Conservation (phyloP, 1,284 basidiomycete species). For the Chondrostereum purpureum region DNA sequence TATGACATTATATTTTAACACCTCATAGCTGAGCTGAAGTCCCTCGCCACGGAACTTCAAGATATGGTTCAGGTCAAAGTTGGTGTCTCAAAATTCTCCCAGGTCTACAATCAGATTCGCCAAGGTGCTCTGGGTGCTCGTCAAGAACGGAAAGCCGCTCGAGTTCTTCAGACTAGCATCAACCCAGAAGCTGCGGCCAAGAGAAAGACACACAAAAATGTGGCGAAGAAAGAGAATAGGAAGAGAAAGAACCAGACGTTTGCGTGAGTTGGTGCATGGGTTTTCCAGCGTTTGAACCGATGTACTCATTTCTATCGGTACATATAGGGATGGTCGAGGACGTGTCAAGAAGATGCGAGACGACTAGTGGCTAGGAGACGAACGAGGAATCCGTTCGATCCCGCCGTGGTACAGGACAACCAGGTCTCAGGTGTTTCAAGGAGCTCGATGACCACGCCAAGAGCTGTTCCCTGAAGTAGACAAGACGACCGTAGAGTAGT, state of each 20-base stretch:
- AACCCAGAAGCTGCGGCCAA: constrained; percentile 76
- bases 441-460: too few species aligned
- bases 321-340: constrained; percentile 1
- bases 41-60: constrained; percentile 78
- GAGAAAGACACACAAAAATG: constrained; percentile 63
- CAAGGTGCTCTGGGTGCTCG: constrained; percentile 65
- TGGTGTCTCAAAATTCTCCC: constrained; percentile 77
- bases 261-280: constrained; percentile 41
- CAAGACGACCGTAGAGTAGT: too few species aligned
- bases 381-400: too few species aligned
- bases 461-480: too few species aligned
- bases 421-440: too few species aligned
- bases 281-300: background rate
- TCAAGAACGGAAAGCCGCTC: constrained; percentile 65
- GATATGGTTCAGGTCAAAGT: constrained; percentile 85
- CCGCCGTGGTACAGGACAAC: too few species aligned
- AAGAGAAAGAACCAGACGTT: constrained; percentile 68
- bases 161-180: constrained; percentile 57
- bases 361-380: too few species aligned
- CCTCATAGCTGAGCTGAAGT: constrained; percentile 85
- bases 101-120: constrained; percentile 74
- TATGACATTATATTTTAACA: constrained; percentile 8
- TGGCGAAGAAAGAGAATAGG: constrained; percentile 73
- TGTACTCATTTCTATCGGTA: background rate
- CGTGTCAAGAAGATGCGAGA: constrained; percentile 1